Conservation (phyloP, 2,329 filamentous ascomycete genomes). For the Neofusicoccum kwambonambiense region DNA sequence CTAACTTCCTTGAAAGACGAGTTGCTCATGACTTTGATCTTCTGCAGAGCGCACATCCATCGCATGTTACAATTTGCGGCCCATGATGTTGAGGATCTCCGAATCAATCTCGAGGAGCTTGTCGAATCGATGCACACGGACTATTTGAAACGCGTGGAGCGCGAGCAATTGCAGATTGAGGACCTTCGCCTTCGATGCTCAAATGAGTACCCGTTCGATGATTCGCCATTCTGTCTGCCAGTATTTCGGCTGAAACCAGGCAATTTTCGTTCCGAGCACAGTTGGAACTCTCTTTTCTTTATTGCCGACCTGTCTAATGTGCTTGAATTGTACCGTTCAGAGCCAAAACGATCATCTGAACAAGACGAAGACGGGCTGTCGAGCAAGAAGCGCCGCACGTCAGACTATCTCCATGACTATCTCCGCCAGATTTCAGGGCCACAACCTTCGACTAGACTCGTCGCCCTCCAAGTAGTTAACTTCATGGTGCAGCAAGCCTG, state of each 20-base stretch:
- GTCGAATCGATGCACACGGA: conserved; percentile 72
- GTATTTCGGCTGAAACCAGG: conserved; percentile 35
- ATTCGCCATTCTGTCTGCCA: conserved; percentile 24
- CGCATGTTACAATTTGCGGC: conserved; percentile 32
- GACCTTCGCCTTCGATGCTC: conserved; percentile 55
- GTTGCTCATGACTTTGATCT: conserved; percentile 70
- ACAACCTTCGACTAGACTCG: conserved; percentile 41
- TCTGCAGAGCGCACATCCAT: conserved; percentile 49
- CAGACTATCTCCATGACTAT: conserved; percentile 40
- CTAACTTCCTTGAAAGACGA: conserved; percentile 66
- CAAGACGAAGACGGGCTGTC: conserved; percentile 25
- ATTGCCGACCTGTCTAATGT: conserved; percentile 40
- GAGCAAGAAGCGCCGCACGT: conserved; percentile 39
- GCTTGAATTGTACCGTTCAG: conserved; percentile 27
- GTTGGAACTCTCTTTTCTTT: conserved; percentile 39
- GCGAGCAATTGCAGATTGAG: conserved; percentile 72
- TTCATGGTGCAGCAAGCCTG: conserved; percentile 44
- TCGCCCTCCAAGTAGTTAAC: conserved; percentile 55
- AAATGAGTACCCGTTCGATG: conserved; percentile 30
- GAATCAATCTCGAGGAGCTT: conserved; percentile 60
- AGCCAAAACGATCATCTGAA: conserved; percentile 8
- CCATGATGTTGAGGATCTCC: conserved; percentile 31
- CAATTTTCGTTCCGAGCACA: conserved; percentile 28
- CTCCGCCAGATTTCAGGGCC: conserved; percentile 38
- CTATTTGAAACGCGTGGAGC: conserved; percentile 70